These are phyloP conservation scores for Globisporangium emineosum DNA, from an alignment of 352 stramenopile genomes.

Conservation along the genomic window DNA sequence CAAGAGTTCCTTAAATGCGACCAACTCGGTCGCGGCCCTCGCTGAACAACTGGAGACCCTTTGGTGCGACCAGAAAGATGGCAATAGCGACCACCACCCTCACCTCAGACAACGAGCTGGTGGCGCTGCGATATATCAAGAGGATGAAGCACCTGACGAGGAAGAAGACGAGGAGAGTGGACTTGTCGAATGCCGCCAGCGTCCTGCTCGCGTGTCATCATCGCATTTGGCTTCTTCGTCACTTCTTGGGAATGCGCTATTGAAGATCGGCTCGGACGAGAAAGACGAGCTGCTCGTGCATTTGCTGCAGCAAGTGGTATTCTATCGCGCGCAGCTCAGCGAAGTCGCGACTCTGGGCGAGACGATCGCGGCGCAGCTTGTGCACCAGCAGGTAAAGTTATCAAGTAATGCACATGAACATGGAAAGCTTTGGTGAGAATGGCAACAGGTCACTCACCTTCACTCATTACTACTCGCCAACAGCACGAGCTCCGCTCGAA, in stretches of 20 bases:
- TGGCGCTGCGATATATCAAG: background rate
- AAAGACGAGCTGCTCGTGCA: constrained; percentile 56
- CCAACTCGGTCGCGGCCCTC: constrained; percentile 23
- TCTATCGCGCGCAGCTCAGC: constrained; percentile 35
- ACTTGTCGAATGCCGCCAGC: background rate
- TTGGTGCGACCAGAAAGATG: constrained; percentile 17
- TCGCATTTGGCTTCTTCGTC: background rate
- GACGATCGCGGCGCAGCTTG: constrained; percentile 59
- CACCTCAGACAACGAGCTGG: background rate
- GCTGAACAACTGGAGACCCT: constrained; percentile 26
- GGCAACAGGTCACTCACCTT: background rate
- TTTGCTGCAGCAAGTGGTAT: constrained; percentile 39
- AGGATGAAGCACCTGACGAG: too few relatives aligned
- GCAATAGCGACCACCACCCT: background rate
- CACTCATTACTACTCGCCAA: background rate
- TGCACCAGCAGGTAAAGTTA: constrained; percentile 57
- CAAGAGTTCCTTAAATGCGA: background rate
- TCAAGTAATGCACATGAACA: too few relatives aligned
- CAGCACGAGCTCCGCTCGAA: constrained; percentile 56
- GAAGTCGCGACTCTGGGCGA: constrained; percentile 58
- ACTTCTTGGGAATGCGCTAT: constrained; percentile 22
- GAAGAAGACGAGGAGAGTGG: background rate
- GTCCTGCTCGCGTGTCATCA: background rate
- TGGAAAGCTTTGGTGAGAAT: too few relatives aligned
- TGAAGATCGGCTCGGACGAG: constrained; percentile 51